phyloP scores from a whole-genome alignment of 306 rosid genomes.

The Corylus americana region DNA sequence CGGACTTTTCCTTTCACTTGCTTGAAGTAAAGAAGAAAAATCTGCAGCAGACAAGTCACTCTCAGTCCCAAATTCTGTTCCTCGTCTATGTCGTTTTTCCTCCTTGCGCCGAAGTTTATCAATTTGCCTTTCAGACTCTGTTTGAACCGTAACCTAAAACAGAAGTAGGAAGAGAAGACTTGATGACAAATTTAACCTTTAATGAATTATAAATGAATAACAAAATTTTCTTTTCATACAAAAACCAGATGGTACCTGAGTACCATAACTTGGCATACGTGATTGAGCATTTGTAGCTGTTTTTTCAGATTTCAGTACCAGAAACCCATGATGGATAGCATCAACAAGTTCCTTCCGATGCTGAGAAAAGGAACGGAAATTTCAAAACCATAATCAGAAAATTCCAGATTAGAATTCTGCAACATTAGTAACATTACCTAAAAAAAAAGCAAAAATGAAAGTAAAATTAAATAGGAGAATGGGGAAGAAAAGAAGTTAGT shows the following conservation, averaged over 20 bases:
- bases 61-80: constrained; percentile 64
- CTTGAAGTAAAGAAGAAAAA: constrained; percentile 83
- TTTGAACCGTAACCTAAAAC: constrained; percentile 86
- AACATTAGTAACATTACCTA: neutral
- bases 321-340: constrained; percentile 76
- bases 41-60: constrained; percentile 62
- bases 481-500: neutral
- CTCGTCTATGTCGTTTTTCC: constrained; percentile 82
- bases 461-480: neutral
- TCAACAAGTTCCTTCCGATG: constrained; percentile 84
- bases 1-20: constrained; percentile 73
- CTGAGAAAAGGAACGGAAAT: constrained; percentile 40
- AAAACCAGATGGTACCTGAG: constrained; percentile 59
- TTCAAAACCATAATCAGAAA: neutral
- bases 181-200: constrained; percentile 14
- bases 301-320: constrained; percentile 68
- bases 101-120: constrained; percentile 98
- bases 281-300: constrained; percentile 67
- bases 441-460: too few species aligned
- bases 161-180: constrained; percentile 7
- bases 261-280: constrained; percentile 96
- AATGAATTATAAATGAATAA: constrained; percentile 3
- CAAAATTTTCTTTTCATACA: neutral
- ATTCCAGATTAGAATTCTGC: constrained; percentile 18
- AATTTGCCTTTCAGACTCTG: constrained; percentile 82